Percentiles rank a stretch among this genome's conserved stretches.
Conservation (phyloP, 2,329 filamentous ascomycete genomes). For the Dactylellina cionopaga region DNA sequence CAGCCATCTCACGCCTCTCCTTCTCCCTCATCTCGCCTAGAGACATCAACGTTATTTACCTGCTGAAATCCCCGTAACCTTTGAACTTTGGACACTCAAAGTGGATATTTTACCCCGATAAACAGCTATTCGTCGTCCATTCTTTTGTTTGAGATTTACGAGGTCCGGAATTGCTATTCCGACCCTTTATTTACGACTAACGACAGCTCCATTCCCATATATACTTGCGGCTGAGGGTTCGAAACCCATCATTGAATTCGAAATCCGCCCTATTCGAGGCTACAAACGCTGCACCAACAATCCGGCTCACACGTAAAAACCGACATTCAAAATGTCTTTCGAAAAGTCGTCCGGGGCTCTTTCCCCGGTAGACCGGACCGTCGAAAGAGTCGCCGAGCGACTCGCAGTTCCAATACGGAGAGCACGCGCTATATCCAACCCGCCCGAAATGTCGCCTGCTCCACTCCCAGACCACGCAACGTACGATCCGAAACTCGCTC, state of each 20-base stretch:
- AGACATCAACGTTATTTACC: background rate
- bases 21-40: conserved; percentile 18
- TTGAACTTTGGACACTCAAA: conserved; percentile 25
- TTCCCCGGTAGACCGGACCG: conserved; percentile 49
- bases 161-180: conserved; percentile 7
- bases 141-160: conserved; percentile 6
- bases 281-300: background rate
- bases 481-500: conserved; percentile 64
- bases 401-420: conserved; percentile 49
- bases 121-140: conserved; percentile 26
- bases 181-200: background rate
- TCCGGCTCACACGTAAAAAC: background rate
- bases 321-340: conserved; percentile 29
- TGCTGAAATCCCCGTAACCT: background rate
- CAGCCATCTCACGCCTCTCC: conserved; percentile 33
- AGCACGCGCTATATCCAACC: conserved; percentile 52
- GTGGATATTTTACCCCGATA: too few relatives aligned
- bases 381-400: conserved; percentile 50
- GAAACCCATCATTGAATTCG: background rate
- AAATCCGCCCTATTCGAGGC: conserved; percentile 9
- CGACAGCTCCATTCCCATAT: background rate
- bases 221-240: conserved; percentile 8
- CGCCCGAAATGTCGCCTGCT: conserved; percentile 58
- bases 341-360: conserved; percentile 38
- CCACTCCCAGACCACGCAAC: conserved; percentile 61